These are phyloP conservation scores for Penicillium sp. DNA, from an alignment of 2,329 filamentous ascomycete genomes.

Conservation along the genomic window DNA sequence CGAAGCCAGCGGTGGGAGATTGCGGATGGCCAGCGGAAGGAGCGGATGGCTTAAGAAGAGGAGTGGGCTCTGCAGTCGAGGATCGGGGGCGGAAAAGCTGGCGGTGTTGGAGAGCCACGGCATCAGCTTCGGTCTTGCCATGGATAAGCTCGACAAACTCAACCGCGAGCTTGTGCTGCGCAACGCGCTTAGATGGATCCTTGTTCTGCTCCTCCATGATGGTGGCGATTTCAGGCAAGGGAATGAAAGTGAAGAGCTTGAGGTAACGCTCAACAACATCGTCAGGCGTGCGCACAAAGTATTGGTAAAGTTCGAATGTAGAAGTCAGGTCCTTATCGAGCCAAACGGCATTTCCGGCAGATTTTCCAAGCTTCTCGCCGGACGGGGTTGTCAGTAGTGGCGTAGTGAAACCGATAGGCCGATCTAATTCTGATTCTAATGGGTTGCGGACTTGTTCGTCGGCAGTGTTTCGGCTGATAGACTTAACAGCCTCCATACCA, in stretches of 20 bases:
- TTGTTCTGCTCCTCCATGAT: slow-evolving; percentile 66
- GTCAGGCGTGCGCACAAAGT: slow-evolving; percentile 81
- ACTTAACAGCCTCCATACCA: slow-evolving; percentile 80
- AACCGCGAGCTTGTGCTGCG: slow-evolving; percentile 77
- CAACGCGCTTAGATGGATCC: slow-evolving; percentile 68
- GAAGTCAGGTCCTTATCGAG: slow-evolving; percentile 77
- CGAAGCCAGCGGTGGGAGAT: slow-evolving; percentile 24
- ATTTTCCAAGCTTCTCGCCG: slow-evolving; percentile 93
- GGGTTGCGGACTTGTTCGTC: slow-evolving; percentile 38
- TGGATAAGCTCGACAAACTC: slow-evolving; percentile 82
- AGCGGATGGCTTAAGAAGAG: slow-evolving; percentile 23
- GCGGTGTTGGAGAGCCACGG: slow-evolving; percentile 58
- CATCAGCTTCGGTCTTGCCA: slow-evolving; percentile 61
- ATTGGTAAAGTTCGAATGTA: slow-evolving; percentile 84
- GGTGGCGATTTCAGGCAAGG: slow-evolving; percentile 62
- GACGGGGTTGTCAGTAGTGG: slow-evolving; percentile 82
- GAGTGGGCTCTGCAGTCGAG: slow-evolving; percentile 35
- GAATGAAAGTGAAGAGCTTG: slow-evolving; percentile 87
- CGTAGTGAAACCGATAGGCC: slow-evolving; percentile 81
- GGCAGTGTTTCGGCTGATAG: slow-evolving; percentile 56
- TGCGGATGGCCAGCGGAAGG: slow-evolving; percentile 17
- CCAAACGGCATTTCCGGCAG: slow-evolving; percentile 90
- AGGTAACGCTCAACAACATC: slow-evolving; percentile 76
- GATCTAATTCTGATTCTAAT: slow-evolving; percentile 37
- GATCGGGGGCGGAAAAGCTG: slow-evolving; percentile 43